Evolutionary conservation across 441 rosid species (phyloP), one percentile per base, ranked within the genome.

Genomic region (Syzygium malaccense): DNA sequence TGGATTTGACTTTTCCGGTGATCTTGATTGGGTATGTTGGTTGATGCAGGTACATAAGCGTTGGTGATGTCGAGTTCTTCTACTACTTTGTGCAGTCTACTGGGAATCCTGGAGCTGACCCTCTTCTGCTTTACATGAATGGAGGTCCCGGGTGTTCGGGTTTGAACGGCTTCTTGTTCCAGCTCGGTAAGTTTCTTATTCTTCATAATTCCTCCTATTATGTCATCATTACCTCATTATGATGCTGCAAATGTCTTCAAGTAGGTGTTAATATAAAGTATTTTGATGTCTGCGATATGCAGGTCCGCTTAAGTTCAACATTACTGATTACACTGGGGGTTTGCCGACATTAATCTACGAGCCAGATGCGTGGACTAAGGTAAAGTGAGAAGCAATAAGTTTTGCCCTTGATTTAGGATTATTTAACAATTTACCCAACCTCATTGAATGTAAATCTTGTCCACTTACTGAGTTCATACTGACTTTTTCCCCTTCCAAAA

Each of bases 321-420:
- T 33, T 49, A 86, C 89, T 62, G 87, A 87, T 55, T 92, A 91
- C 30, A n/a, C 33, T 20, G 91, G 93, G 60, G 92, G 93, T 54
- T 80, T 91, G 56, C 93, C 93, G 25, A 20, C 87, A 28, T 85
- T 92, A 53, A 20, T 62, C 11, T 86, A 68, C 32, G 86, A 91
- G 25, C 91, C 91, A 32, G 85, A 85, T 51, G 57, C 91, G 28
- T 92, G 93, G 93, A 92, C 93, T 14, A 88, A 90, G 93, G 92
- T 90, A 57, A 30, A 13, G 48, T 41, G 41, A 19, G 6, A 66
- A 32, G 3, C 56, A 9, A 41, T 32, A 54, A 45, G 55, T 87
- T 87, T 26, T 51, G 62, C 80, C 8, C 7, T 71, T 4, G 14
- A 68, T 33, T 68, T 68, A 19, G 4, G 1, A 68, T 68, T 5